Base-by-base conservation (phyloP, 345 rosid species). In the Chamaenerion angustifolium region DNA sequence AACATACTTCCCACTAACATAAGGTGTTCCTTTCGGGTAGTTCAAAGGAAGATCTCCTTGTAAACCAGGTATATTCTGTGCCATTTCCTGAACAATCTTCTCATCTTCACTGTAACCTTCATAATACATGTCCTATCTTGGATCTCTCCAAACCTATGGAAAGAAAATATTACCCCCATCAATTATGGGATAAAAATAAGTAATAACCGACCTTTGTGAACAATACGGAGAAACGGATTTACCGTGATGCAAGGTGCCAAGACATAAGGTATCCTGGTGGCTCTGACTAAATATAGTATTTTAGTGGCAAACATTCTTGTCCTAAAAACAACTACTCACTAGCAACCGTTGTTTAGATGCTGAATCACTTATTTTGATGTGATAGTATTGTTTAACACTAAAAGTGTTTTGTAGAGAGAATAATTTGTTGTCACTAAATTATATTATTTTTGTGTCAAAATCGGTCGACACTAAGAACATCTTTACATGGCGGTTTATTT, bases 181-280 rank as follows among this genome's bases (percentile, higher is more conserved):
- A 40, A 4, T 11, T 4, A 17, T 12, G 8, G 8, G 48, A 5
- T 11, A 55, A n/a, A 10, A 11, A 21, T 6, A 15, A n/a, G 9
- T 12, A 2, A 11, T 19, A 41, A n/a, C 17, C 14, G 6, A 21
- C 19, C 11, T 14, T 16, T n/a, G 13, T 10, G 25, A 40, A 15
- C 21, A 31, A 27, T n/a, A 23, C 8, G 41, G 4, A 37, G 10
- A 35, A 45, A 40, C 13, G 18, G 1, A 40, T 3, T 58, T 80
- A 92, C 96, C n/a, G 96, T 96, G 54, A 92, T 78, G 76, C 96
- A 92, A 48, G 98, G 98, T 46, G 95, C 99, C 56, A 92, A 92
- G 2, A 62, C 76, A 49, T 87, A 92, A 50, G 93, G 96, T 46
- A 92, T 92, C 51, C 96, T 95, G 0, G 98, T 84, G 54, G 98